A percentile compares a stretch with the other conserved stretches of the same genome.
Conservation (phyloP, 352 stramenopile species). For the Pythium biforme region DNA sequence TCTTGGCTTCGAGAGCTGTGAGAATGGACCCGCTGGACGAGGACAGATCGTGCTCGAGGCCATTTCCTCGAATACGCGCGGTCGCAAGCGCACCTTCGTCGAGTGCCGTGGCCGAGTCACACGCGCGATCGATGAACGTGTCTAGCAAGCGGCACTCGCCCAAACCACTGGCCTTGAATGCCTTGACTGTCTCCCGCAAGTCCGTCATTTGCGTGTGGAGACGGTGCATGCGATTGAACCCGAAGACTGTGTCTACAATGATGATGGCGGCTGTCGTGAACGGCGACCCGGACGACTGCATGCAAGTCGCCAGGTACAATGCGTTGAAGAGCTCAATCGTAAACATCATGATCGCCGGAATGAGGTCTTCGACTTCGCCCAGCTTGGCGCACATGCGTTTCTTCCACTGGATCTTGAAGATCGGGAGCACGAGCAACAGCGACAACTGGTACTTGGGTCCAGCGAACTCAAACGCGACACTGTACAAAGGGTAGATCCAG, state of each 20-base stretch:
- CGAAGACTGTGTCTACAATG: background rate
- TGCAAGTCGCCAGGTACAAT: conserved; percentile 12
- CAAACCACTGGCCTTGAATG: too few relatives aligned
- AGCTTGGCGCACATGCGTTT: conserved; percentile 5
- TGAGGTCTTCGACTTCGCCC: conserved; percentile 1
- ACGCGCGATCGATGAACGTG: background rate
- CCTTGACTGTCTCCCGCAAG: too few relatives aligned
- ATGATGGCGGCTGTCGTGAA: conserved; percentile 1
- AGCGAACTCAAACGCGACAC: too few relatives aligned
- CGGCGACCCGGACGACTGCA: conserved; percentile 11
- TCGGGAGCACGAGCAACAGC: conserved; percentile 2
- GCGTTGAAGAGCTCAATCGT: conserved; percentile 10
- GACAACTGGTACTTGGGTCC: background rate
- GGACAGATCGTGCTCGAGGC: background rate
- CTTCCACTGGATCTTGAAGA: conserved; percentile 9
- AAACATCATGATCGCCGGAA: background rate
- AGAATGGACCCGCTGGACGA: background rate
- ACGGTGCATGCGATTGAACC: background rate
- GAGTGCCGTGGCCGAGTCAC: background rate
- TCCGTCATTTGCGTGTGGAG: too few relatives aligned
- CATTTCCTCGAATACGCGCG: background rate
- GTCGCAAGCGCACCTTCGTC: background rate
- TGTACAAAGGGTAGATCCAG: too few relatives aligned
- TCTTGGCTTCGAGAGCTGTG: background rate
- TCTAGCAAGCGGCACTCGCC: background rate